These are phyloP conservation scores for Trichosporon faecale DNA, from an alignment of 1,284 basidiomycete species.

Conservation along the genomic window DNA sequence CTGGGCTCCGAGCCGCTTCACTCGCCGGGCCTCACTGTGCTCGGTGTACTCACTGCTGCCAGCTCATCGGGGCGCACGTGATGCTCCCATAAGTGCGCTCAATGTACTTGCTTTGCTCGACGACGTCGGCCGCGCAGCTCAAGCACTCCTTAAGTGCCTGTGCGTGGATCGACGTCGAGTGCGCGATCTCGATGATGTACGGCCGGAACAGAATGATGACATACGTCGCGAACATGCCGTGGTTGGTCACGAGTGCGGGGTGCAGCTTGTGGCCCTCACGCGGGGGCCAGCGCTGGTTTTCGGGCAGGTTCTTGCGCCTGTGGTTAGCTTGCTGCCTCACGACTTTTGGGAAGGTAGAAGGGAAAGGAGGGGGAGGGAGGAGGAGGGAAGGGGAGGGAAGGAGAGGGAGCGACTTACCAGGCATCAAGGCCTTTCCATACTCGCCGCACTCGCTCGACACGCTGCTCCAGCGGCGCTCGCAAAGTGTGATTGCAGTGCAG, in stretches of 20 bases:
- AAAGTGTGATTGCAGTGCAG: constrained; percentile 27
- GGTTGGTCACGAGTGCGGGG: constrained; percentile 24
- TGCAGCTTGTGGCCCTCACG: constrained; percentile 17
- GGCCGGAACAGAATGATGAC: constrained; percentile 32
- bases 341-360: neutral
- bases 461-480: constrained; percentile 20
- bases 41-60: constrained; percentile 20
- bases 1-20: neutral
- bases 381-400: too few species aligned
- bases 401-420: too few species aligned
- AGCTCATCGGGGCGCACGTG: constrained; percentile 20
- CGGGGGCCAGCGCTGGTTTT: constrained; percentile 25
- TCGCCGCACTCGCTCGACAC: constrained; percentile 18
- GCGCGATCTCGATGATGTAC: constrained; percentile 30
- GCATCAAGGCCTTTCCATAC: constrained; percentile 8
- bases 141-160: constrained; percentile 20
- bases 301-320: constrained; percentile 24
- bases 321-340: neutral
- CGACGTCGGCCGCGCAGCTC: constrained; percentile 22
- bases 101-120: constrained; percentile 23
- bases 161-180: constrained; percentile 13
- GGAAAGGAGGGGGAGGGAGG: neutral
- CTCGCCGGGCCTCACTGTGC: neutral
- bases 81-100: constrained; percentile 15
- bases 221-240: constrained; percentile 31